Evolutionary conservation across 225 moss, liverwort and hornwort species (phyloP).

Genomic region (Physcomitrellopsis africana): DNA sequence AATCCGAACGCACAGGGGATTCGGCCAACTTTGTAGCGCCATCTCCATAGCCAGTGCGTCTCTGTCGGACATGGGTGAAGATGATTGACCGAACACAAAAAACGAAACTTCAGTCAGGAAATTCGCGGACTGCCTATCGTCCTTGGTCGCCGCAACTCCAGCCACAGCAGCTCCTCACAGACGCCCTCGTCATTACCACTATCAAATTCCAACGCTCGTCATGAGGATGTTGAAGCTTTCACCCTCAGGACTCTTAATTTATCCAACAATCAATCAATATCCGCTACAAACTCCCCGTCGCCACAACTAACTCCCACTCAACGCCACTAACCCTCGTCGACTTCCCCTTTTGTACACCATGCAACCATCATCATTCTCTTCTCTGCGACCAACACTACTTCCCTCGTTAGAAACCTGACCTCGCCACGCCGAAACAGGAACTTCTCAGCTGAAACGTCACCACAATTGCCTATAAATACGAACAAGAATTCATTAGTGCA

Average conservation of each 20-base stretch:
- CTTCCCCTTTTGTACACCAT: no score
- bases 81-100: conserved; percentile 25
- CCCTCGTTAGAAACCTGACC: no score
- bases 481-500: no score
- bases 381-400: no score
- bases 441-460: no score
- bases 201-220: background rate
- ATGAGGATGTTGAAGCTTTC: background rate
- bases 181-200: background rate
- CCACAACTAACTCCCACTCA: background rate
- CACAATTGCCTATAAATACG: no score
- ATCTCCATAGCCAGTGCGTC: conserved; percentile 37
- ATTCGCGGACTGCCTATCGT: background rate
- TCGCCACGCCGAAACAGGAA: no score
- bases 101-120: conserved; percentile 10
- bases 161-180: conserved; percentile 1
- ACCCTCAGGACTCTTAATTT: background rate
- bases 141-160: background rate
- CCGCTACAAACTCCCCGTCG: background rate
- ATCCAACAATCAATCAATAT: background rate
- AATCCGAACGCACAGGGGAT: conserved; percentile 6
- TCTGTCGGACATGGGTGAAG: conserved; percentile 26
- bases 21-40: conserved; percentile 34
- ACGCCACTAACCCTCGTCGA: background rate
- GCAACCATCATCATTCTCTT: no score